Conservation (phyloP, 257 asterid genomes). For the Jacaranda mimosifolia region DNA sequence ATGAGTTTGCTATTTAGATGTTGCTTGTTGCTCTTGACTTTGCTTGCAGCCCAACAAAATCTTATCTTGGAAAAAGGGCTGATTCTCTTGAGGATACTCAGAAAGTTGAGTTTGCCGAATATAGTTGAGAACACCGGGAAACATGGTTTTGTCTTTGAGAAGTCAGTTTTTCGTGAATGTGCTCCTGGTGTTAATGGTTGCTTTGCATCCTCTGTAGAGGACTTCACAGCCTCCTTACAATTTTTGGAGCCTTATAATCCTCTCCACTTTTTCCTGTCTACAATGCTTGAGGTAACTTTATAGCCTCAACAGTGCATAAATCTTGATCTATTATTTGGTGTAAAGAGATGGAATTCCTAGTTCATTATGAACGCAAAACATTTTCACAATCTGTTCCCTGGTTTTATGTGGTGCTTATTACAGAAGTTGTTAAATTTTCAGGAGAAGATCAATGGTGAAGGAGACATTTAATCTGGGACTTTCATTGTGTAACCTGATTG, state of each 20-base stretch:
- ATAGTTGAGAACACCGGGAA: constrained; percentile 38
- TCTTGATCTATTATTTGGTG: constrained; percentile 15
- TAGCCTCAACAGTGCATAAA: constrained; percentile 6
- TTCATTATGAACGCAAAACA: neutral
- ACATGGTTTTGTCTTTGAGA: constrained; percentile 50
- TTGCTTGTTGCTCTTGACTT: constrained; percentile 61
- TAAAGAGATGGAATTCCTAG: constrained; percentile 5
- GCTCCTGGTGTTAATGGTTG: constrained; percentile 46
- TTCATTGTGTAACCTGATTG: neutral
- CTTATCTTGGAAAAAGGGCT: constrained; percentile 58
- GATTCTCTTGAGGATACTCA: constrained; percentile 56
- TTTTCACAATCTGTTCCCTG: constrained; percentile 20
- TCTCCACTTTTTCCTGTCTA: constrained; percentile 50
- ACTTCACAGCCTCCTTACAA: constrained; percentile 68
- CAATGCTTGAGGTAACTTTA: constrained; percentile 78
- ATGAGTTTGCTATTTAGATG: constrained; percentile 72
- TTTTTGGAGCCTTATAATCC: constrained; percentile 66
- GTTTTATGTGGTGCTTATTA: constrained; percentile 14
- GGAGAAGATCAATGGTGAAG: neutral
- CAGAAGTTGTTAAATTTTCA: neutral
- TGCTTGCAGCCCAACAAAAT: constrained; percentile 47
- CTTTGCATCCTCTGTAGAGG: constrained; percentile 58
- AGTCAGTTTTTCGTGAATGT: constrained; percentile 56
- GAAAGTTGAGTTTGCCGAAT: constrained; percentile 49
- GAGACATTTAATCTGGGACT: constrained; percentile 19